A percentile compares a stretch with the other conserved stretches of the same genome.
These are phyloP conservation scores for Ilyonectria sp. DNA, from an alignment of 2,329 filamentous ascomycete genomes.

Conservation along the genomic window DNA sequence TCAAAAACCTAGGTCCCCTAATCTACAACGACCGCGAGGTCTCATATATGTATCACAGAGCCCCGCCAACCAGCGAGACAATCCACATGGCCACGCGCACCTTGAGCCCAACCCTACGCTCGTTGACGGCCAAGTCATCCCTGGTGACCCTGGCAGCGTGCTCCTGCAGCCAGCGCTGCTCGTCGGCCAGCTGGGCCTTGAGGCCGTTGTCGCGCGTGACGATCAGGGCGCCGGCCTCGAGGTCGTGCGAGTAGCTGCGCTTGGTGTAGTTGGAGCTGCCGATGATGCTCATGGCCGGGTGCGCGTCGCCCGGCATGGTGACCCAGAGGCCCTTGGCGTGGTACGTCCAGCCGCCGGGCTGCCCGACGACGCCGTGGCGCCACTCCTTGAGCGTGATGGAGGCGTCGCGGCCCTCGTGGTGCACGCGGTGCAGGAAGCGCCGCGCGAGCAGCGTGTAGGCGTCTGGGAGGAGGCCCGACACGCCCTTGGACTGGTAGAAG, in stretches of 20 bases:
- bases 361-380: conserved; percentile 84
- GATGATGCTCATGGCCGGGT: conserved; percentile 85
- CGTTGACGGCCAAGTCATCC: conserved; percentile 84
- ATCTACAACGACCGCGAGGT: conserved; percentile 33
- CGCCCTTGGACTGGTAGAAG: conserved; percentile 89
- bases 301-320: conserved; percentile 75
- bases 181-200: conserved; percentile 80
- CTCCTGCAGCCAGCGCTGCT: conserved; percentile 85
- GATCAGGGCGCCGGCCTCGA: conserved; percentile 90
- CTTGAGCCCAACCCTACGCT: conserved; percentile 87
- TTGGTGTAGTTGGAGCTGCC: conserved; percentile 98
- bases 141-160: conserved; percentile 78
- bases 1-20: conserved; percentile 11
- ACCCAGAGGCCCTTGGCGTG: conserved; percentile 98
- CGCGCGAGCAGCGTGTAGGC: conserved; percentile 93
- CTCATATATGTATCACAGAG: conserved; percentile 70
- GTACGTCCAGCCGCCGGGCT: conserved; percentile 94
- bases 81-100: conserved; percentile 96
- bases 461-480: conserved; percentile 90
- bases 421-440: conserved; percentile 78
- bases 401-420: conserved; percentile 62
- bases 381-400: conserved; percentile 88
- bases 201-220: conserved; percentile 83
- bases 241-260: conserved; percentile 90
- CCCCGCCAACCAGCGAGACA: conserved; percentile 87